Evolutionary conservation across 371 early-diverging fungal genomes (phyloP), one percentile per base, ranked within the genome.

Genomic region (Lichtheimia corymbifera): DNA sequence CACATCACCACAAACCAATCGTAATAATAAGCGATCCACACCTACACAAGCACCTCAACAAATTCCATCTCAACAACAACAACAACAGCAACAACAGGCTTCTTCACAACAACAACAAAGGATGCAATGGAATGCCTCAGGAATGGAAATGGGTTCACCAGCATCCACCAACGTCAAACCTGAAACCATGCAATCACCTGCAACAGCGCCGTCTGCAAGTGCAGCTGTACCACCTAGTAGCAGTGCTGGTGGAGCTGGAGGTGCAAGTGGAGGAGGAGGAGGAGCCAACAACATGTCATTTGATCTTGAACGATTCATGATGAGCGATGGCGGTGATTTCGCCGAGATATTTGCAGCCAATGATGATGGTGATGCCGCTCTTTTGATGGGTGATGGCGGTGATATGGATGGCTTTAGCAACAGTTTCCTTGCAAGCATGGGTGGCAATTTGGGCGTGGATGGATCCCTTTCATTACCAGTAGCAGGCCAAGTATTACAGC

Each of bases 301-400:
- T 71, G 80, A 77, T 58, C 55, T 80, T 22, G 82, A 81, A 25
- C 51, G 74, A 11, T 76, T 81, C 24, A 78, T 80, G 77, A 63
- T 74, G 73, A 73, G 70, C 35, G 82, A 74, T n/a, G 71, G 35
- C 9, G 35, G 67, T 14, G 76, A 76, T 40, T 81, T 76, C 57
- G 70, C 69, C 9, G 80, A 80, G 14, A 81, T 81, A 44, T 81
- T 81, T 68, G 67, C 71, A 0, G 56, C 71, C 0, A 69, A 70
- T 2, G 81, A 81, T 20, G 79, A 76, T 24, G 67, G 60, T 1
- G 82, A 81, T 25, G 69, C 62, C 17, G 64, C 49, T 5, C 41
- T 78, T 6, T n/a, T 77, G 30, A 69, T 74, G 66, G 62, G 65
- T 12, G 71, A 65, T 20, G 80, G 64, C 4, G 56, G 58, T 22